These are phyloP conservation scores for Sclerotinia sclerotiorum DNA, from an alignment of 2,329 filamentous ascomycete species.

Conservation along the genomic window DNA sequence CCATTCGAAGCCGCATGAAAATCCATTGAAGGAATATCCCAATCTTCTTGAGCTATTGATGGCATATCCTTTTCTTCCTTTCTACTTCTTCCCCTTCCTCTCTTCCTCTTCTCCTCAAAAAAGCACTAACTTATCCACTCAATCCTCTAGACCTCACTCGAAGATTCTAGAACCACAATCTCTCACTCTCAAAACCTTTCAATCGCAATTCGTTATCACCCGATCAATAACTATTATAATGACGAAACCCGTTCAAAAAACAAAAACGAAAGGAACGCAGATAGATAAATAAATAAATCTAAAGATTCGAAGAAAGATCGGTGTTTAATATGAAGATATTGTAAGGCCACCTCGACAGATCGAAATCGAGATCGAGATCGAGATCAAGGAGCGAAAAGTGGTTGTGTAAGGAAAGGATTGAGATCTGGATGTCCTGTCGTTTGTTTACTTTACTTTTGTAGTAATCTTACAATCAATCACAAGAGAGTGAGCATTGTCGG, in stretches of 20 bases:
- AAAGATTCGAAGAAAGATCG: too few relatives aligned
- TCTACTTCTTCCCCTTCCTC: not conserved
- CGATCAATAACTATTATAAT: too few relatives aligned
- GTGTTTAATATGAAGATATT: not conserved
- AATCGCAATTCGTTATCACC: not conserved
- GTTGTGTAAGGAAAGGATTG: not conserved
- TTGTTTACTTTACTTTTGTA: too few relatives aligned
- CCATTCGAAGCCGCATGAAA: conserved; percentile 7
- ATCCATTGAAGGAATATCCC: conserved; percentile 20
- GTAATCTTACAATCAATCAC: not conserved
- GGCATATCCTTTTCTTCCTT: conserved; percentile 29
- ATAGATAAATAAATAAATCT: too few relatives aligned
- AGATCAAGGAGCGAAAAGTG: not conserved
- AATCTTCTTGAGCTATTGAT: conserved; percentile 32
- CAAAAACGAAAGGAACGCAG: too few relatives aligned
- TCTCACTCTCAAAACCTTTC: not conserved
- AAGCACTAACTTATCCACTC: too few relatives aligned
- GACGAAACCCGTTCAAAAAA: not conserved
- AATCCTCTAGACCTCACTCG: not conserved
- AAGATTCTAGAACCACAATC: not conserved
- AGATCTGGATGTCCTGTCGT: not conserved
- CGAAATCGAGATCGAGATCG: not conserved
- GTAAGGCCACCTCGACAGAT: not conserved
- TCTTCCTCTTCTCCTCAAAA: not conserved
- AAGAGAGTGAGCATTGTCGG: not conserved